Evolutionary conservation across 345 rosid genomes (phyloP).

Genomic region (Eucalyptus cloeziana): DNA sequence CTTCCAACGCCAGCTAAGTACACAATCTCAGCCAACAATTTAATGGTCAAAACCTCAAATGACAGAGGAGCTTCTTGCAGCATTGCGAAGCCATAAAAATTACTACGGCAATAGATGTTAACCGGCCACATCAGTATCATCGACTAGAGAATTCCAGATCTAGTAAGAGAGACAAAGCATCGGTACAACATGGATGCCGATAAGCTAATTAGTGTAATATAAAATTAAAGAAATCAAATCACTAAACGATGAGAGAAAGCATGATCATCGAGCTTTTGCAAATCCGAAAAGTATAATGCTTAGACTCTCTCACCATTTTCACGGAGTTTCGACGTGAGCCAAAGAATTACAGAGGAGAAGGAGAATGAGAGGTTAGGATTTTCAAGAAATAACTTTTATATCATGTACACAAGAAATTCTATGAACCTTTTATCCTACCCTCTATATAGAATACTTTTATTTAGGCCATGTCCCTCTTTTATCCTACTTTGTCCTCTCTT

Average conservation of each 20-base stretch:
- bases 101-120: neutral
- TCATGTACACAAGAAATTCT: neutral
- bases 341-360: neutral
- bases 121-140: neutral
- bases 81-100: neutral
- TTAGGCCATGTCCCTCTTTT: neutral
- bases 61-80: neutral
- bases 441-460: neutral
- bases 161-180: neutral
- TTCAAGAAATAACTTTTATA: neutral
- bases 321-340: neutral
- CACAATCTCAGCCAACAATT: neutral
- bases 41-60: neutral
- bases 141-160: neutral
- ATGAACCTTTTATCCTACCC: neutral
- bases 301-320: neutral
- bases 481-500: neutral
- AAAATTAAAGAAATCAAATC: neutral
- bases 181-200: accelerated
- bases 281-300: neutral
- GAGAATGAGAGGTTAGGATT: neutral
- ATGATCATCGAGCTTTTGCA: neutral
- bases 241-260: neutral
- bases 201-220: neutral
- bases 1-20: neutral